phyloP scores from a whole-genome alignment of 805 yeast species.

The Kuraishia molischiana region DNA sequence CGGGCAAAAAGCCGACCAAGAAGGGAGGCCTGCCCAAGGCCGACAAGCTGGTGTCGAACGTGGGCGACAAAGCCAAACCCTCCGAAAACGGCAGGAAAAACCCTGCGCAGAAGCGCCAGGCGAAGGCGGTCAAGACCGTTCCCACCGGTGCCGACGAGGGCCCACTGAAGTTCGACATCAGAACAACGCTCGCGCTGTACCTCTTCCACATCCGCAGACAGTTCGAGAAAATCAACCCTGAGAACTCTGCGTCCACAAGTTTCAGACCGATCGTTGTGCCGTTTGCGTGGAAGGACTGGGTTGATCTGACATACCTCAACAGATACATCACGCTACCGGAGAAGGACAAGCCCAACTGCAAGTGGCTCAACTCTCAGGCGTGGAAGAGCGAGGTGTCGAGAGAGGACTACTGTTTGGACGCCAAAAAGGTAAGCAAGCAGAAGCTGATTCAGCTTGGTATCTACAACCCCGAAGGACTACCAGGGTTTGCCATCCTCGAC shows the following conservation, averaged over 20 bases:
- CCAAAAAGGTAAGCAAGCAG: background rate
- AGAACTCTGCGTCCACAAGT: background rate
- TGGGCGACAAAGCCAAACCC: background rate
- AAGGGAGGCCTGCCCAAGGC: background rate
- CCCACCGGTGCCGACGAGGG: background rate
- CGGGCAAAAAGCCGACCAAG: background rate
- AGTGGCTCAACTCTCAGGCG: background rate
- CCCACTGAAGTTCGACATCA: conserved; percentile 1
- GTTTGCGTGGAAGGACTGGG: conserved; percentile 49
- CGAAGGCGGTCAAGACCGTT: background rate
- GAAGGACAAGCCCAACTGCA: conserved; percentile 5
- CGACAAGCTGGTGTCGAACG: background rate
- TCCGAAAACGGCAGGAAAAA: background rate
- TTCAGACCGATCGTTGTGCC: conserved; percentile 11
- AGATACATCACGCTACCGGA: conserved; percentile 12
- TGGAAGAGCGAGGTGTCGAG: background rate
- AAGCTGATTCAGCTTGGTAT: background rate
- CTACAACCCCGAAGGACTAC: background rate
- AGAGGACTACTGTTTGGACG: background rate
- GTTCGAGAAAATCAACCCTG: background rate
- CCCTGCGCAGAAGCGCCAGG: background rate
- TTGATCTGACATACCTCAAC: conserved; percentile 32
- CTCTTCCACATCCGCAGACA: background rate
- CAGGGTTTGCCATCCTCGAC: background rate
- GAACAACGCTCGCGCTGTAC: conserved; percentile 2